Base-by-base conservation (phyloP, 129 eudicot species). In the Centrapalus pauciflorus region DNA sequence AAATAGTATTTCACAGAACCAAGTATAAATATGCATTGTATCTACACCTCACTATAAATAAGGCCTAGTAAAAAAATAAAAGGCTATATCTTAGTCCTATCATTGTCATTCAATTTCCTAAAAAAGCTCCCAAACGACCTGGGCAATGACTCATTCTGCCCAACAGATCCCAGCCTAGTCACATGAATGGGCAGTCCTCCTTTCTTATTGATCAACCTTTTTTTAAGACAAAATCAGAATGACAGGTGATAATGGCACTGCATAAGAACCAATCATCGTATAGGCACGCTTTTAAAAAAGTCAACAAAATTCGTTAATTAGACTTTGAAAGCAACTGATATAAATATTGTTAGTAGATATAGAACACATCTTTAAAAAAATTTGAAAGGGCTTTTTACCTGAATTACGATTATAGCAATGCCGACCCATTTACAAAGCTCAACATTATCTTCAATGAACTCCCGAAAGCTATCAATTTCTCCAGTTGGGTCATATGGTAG, bases 401-500 rank as follows among this genome's bases (percentile, higher is more conserved):
- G 97, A 50, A 83, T 67, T 59, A 56, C 64, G 49, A 91, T 60
- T 41, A 87, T 70, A 58, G 76, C 61, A 67, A 87, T 82, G 76
- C 96, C 94, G 33, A 85, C 81, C 96, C 94, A 91, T 84, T 67
- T 65, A 66, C 86, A 91, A 71, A 91, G 50, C 72, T 87, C 94
- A 62, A 61, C 61, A 60, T 91, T 87, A 26, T 70, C 80, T 70
- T 91, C 77, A 64, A 91, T 63, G 72, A 91, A 91, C 51, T 62
- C 59, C 55, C 87, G 81, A 4, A 91, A 24, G 67, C 68, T 83
- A 60, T 81, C 88, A 37, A 91, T 84, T 34, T 80, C 90, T 71
- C 97, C 96, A 4, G 97, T 91, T 59, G 96, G 88, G 73, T 91
- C 97, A 29, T 38, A 38, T 28, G 94, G 97, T 61, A 91, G 78